Conservation (phyloP, 768 basidiomycete genomes). For the Rhizopogon vulgaris region DNA sequence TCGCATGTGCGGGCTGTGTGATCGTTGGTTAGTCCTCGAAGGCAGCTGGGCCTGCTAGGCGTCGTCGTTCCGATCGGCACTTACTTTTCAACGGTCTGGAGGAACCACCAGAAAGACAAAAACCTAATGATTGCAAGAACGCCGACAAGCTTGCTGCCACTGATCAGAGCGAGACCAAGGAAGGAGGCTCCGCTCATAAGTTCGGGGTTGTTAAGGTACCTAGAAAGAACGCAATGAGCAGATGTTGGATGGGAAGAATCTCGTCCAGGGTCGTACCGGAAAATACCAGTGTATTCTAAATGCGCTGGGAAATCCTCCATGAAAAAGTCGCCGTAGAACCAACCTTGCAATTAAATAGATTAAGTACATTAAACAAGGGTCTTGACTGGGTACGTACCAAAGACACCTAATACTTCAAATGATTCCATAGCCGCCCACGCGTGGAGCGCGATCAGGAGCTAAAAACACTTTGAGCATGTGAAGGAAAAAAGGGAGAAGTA, state of each 20-base stretch:
- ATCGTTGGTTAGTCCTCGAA: background rate
- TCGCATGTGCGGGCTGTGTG: conserved; percentile 89
- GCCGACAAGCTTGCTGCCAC: conserved; percentile 88
- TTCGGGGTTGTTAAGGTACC: conserved; percentile 93
- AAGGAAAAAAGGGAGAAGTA: conserved; percentile 8
- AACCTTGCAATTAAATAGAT: conserved; percentile 45
- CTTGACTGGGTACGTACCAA: conserved; percentile 47
- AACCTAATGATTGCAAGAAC: conserved; percentile 79
- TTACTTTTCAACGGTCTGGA: conserved; percentile 86
- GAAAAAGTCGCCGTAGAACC: conserved; percentile 99
- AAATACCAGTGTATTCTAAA: conserved; percentile 95
- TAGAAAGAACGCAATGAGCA: conserved; percentile 21
- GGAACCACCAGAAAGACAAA: conserved; percentile 94
- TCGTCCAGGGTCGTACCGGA: conserved; percentile 49
- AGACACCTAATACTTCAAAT: conserved; percentile 89
- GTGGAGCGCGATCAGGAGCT: conserved; percentile 84
- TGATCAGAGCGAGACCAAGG: conserved; percentile 89
- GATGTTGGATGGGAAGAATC: background rate
- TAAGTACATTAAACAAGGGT: background rate
- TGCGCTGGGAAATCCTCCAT: conserved; percentile 88
- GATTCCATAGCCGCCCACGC: conserved; percentile 88
- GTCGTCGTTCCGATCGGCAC: conserved; percentile 19
- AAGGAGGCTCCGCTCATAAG: conserved; percentile 94
- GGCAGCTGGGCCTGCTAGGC: background rate
- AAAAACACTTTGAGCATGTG: conserved; percentile 4